Conservation (phyloP, 225 moss, liverwort and hornwort species). For the Anthoceros angustus region DNA sequence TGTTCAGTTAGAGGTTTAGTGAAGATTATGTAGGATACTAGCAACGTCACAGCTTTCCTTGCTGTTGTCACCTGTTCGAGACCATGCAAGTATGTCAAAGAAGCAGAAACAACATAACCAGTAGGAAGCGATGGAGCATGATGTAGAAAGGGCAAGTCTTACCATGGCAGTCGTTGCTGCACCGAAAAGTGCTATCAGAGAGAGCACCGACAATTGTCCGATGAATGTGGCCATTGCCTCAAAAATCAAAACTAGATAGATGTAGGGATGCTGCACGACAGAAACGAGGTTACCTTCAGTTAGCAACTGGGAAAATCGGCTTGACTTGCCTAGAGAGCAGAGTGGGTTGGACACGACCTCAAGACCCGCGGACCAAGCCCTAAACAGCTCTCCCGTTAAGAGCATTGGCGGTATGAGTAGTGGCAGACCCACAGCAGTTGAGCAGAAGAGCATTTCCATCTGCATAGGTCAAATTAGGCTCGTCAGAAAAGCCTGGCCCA, state of each 20-base stretch:
- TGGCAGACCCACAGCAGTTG: conserved; percentile 61
- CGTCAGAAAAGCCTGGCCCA: neutral
- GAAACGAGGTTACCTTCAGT: neutral
- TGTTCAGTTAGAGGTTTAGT: conserved; percentile 67
- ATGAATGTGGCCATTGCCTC: conserved; percentile 77
- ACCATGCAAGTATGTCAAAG: neutral
- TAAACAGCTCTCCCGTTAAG: conserved; percentile 57
- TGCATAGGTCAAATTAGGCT: conserved; percentile 9
- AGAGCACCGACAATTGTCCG: conserved; percentile 70
- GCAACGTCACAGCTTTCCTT: conserved; percentile 61
- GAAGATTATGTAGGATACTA: conserved; percentile 73
- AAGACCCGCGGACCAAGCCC: conserved; percentile 52
- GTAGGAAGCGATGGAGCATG: neutral
- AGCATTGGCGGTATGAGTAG: conserved; percentile 83
- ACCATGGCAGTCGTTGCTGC: conserved; percentile 92
- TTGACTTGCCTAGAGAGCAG: neutral
- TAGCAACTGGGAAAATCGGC: neutral
- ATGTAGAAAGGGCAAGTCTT: conserved; percentile 4
- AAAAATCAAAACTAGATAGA: conserved; percentile 59
- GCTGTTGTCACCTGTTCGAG: conserved; percentile 68
- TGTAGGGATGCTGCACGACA: conserved; percentile 42
- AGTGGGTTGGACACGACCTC: conserved; percentile 1
- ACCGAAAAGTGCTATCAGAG: conserved; percentile 65
- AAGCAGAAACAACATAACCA: neutral
- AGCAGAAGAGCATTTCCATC: conserved; percentile 89